Base-by-base conservation (phyloP, 2,329 filamentous ascomycete species). In the Ustilaginoidea virens region DNA sequence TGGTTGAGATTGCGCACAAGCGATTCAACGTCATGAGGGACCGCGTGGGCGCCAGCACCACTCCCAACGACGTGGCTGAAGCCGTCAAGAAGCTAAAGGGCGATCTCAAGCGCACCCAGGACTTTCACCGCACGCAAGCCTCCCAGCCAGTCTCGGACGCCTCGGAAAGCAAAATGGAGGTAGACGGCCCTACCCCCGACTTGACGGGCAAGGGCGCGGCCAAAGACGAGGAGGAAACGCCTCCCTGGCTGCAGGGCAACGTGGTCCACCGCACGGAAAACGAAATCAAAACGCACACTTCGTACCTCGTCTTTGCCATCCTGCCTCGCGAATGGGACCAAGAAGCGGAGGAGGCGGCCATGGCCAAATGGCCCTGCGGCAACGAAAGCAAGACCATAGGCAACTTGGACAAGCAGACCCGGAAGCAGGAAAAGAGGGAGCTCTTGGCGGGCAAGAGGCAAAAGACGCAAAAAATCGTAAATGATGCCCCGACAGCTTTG, bases 281-380 rank as follows among this genome's bases (percentile, higher is more conserved):
- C 1, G 90, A 98, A 45, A 59, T 96, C 35, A 94, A 93, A 64
- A 90, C 81, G 6, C 90, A 98, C 53, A 98, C 90, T 0, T 90
- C 80, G n/a, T 98, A 98, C 50, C 66, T 98, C 4, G 80, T 92
- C 4, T 98, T 98, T 57, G 90, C 90, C 0, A 61, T 90, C 3
- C 55, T 98, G 35, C 87, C 90, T n/a, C 66, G 74, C 24, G 75
- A 80, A 36, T 98, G 90, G 90, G 75, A 63, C 1, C 76, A 72
- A 20, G 80, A 79, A 35, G 82, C 93, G 39, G 90, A 98, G 54
- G 66, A 66, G 18, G 64, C 65, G 17, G 74, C 75, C 28, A 56
- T 66, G 38, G 60, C 66, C 29, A 69, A 65, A 37, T 83, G 74
- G 69, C 72, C 74, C 1, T 68, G 70, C 29, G 63, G 61, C 16